Base-by-base conservation (phyloP, 352 stramenopile species). In the Pythium coloratum region DNA sequence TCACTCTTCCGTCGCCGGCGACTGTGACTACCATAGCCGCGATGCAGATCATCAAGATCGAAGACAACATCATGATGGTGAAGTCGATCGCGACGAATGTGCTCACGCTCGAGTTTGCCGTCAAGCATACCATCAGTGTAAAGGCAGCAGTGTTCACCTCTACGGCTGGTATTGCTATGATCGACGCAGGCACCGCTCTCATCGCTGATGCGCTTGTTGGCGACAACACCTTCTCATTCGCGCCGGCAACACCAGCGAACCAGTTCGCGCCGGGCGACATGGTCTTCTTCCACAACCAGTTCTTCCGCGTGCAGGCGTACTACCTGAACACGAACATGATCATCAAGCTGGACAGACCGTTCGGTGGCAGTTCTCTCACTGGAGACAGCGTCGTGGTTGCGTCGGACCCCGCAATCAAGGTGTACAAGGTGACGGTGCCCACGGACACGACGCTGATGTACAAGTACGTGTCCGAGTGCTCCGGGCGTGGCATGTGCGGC, bases 391-490 rank as follows among this genome's bases (percentile, higher is more conserved):
- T 36, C 0, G 14, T 47, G 0, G 71, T 44, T 9, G 67, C 63
- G 0, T 10, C 67, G 0, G 20, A 18, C 2, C 30, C 55, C 1
- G 47, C 24, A 0, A 24, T 69, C 6, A 10, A 16, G 2, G 36
- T 42, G 2, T 91, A 82, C 70, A 74, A 74, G 18, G 60, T 91
- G 7, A 72, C 54, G 12, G 33, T 69, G 14, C 73, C 81, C 0
- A 51, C 18, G 0, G 66, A 70, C 14, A 76, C 33, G 51, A 46
- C 69, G 7, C 73, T 74, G 59, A 62, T 80, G 42, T 94, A 87
- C 70, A 81, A 80, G 30, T 94, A 92, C 70, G 84, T 92, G 1
- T 89, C 81, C 12, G 66, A 73, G 51, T 97, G 90, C 73, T 84
- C 82, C 0, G 84, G 87, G 0, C 83, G 90, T 46, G 89, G 88